These are phyloP conservation scores for Aspergillus sp. DNA, from an alignment of 2,329 filamentous ascomycete species.

Conservation along the genomic window DNA sequence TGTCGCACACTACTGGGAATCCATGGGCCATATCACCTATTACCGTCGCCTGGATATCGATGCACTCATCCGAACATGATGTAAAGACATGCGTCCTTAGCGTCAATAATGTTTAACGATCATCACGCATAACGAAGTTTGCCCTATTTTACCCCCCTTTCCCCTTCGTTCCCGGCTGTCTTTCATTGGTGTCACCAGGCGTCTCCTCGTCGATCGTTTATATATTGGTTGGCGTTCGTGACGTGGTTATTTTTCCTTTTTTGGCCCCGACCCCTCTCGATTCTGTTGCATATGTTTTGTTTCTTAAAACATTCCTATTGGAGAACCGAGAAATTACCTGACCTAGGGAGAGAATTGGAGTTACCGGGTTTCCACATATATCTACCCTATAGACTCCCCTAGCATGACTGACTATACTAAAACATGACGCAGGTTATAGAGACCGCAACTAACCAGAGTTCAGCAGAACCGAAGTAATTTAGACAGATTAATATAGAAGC, in stretches of 20 bases:
- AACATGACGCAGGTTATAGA: neutral
- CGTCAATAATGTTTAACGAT: neutral
- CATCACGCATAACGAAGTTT: constrained; percentile 13
- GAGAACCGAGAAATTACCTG: no score
- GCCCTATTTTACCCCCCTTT: neutral
- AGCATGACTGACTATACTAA: neutral
- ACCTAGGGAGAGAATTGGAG: neutral
- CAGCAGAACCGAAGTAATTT: neutral
- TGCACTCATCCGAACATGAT: constrained; percentile 32
- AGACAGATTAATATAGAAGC: neutral
- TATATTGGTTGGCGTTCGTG: neutral
- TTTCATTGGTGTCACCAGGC: neutral
- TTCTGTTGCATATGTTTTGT: no score
- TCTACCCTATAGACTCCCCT: neutral
- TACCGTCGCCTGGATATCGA: constrained; percentile 46
- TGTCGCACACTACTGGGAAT: constrained; percentile 79
- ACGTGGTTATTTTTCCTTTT: neutral
- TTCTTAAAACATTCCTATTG: no score
- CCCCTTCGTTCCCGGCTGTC: neutral
- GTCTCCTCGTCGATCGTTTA: neutral
- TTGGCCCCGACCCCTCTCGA: neutral
- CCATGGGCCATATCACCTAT: constrained; percentile 47
- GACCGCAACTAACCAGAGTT: neutral
- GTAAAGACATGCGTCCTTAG: neutral
- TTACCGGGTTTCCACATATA: neutral